Conservation (phyloP, 176 grass and related monocot species). For the Paspalum notatum region DNA sequence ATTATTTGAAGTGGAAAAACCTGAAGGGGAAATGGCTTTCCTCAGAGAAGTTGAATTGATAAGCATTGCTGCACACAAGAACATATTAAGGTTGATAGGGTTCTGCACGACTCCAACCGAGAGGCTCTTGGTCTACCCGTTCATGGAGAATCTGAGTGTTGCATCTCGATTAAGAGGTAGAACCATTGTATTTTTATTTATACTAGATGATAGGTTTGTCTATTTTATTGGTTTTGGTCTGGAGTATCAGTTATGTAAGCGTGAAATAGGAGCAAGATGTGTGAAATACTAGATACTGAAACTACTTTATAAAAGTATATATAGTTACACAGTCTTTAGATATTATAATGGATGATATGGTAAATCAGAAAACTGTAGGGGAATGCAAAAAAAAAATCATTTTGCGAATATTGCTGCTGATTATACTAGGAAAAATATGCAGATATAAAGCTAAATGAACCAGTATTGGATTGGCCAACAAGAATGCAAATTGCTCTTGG, state of each 20-base stretch:
- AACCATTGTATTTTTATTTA: constrained; percentile 16
- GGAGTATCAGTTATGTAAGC: too few species aligned
- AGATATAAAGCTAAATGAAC: constrained; percentile 69
- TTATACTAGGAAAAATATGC: neutral
- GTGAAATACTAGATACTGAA: too few species aligned
- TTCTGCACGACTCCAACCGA: constrained; percentile 75
- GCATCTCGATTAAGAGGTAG: constrained; percentile 84
- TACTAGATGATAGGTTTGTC: neutral
- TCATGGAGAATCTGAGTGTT: constrained; percentile 92
- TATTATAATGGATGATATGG: too few species aligned
- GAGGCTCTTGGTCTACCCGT: constrained; percentile 90
- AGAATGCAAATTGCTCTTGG: constrained; percentile 70
- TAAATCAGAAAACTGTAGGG: too few species aligned
- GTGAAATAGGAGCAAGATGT: too few species aligned
- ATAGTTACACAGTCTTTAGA: too few species aligned
- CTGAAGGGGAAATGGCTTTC: constrained; percentile 73
- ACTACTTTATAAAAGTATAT: too few species aligned
- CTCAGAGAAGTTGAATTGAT: constrained; percentile 87
- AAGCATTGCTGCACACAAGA: constrained; percentile 90
- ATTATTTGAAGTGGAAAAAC: constrained; percentile 42
- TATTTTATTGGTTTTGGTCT: constrained; percentile 6
- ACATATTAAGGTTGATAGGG: constrained; percentile 88
- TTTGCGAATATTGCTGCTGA: too few species aligned
- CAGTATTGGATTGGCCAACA: constrained; percentile 66
- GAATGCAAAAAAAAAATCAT: too few species aligned